These are phyloP conservation scores for Balansia obtecta DNA, from an alignment of 2,329 filamentous ascomycete species.

Conservation along the genomic window DNA sequence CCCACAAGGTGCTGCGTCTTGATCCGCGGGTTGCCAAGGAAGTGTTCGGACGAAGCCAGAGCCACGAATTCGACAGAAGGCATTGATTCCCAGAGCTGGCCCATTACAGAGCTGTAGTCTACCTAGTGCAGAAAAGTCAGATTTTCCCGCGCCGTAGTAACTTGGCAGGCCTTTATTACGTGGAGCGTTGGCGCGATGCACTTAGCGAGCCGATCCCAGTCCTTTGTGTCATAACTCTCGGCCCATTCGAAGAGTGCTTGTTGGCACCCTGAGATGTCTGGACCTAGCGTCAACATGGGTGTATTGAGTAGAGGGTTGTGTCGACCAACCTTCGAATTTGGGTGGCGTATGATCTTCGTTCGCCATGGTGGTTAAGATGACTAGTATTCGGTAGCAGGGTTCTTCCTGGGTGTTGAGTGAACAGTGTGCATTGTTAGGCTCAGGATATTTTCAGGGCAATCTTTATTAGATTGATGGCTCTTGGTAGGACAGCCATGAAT, in stretches of 20 bases:
- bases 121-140: conserved; percentile 7
- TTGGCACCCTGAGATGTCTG: not conserved
- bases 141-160: not conserved
- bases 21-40: conserved; percentile 40
- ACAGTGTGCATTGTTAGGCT: too few species aligned
- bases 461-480: too few species aligned
- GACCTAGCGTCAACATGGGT: too few species aligned
- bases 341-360: too few species aligned
- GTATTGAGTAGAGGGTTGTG: too few species aligned
- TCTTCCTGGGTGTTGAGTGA: too few species aligned
- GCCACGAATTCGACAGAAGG: conserved; percentile 38
- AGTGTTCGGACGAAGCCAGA: conserved; percentile 37
- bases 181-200: conserved; percentile 36
- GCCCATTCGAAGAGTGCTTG: conserved; percentile 41
- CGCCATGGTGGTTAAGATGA: too few species aligned
- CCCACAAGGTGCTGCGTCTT: conserved; percentile 47
- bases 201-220: conserved; percentile 45
- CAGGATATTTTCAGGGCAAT: too few species aligned
- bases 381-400: too few species aligned
- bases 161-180: not conserved
- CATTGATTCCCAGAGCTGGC: conserved; percentile 44
- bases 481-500: too few species aligned
- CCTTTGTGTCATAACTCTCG: conserved; percentile 52
- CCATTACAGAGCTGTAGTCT: conserved; percentile 26
- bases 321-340: too few species aligned